Evolutionary conservation across 2,329 filamentous ascomycete species (phyloP).

Genomic region (Incumbomyces delicatus): DNA sequence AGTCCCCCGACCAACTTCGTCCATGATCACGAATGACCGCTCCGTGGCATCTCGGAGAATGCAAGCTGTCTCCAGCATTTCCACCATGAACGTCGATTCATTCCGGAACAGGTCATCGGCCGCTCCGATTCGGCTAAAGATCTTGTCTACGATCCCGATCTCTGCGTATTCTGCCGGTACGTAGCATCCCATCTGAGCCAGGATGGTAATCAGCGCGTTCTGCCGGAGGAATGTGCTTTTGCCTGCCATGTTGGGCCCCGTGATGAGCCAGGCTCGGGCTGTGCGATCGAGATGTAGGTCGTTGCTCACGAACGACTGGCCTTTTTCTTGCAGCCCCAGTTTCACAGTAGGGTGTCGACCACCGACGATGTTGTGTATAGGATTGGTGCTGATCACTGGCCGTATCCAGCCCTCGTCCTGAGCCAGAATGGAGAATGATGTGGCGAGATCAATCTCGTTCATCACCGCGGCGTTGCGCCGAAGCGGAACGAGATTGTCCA

Average conservation of each 20-base stretch:
- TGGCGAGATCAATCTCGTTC: constrained; percentile 84
- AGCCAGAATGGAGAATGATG: constrained; percentile 74
- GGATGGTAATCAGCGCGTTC: constrained; percentile 85
- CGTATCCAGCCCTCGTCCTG: constrained; percentile 62
- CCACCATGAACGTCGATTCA: constrained; percentile 98
- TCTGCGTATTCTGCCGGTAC: constrained; percentile 81
- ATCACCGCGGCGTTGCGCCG: constrained; percentile 83
- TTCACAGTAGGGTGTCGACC: constrained; percentile 92
- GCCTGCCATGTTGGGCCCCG: constrained; percentile 94
- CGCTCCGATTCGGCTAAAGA: constrained; percentile 87
- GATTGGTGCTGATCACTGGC: constrained; percentile 58
- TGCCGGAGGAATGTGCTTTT: constrained; percentile 95
- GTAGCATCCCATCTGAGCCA: constrained; percentile 86
- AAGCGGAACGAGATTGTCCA: constrained; percentile 72
- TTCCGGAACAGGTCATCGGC: constrained; percentile 91
- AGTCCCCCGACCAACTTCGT: constrained; percentile 90
- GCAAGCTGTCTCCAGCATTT: constrained; percentile 92
- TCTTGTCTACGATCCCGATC: constrained; percentile 86
- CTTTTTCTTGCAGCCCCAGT: constrained; percentile 65
- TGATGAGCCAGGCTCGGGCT: constrained; percentile 60
- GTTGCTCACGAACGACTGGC: constrained; percentile 73
- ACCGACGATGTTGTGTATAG: constrained; percentile 65
- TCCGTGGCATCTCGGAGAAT: constrained; percentile 79
- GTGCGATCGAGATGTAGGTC: constrained; percentile 73
- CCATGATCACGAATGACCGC: constrained; percentile 91